phyloP scores from a whole-genome alignment of 257 asterid species.

The Knoxia roxburghii region DNA sequence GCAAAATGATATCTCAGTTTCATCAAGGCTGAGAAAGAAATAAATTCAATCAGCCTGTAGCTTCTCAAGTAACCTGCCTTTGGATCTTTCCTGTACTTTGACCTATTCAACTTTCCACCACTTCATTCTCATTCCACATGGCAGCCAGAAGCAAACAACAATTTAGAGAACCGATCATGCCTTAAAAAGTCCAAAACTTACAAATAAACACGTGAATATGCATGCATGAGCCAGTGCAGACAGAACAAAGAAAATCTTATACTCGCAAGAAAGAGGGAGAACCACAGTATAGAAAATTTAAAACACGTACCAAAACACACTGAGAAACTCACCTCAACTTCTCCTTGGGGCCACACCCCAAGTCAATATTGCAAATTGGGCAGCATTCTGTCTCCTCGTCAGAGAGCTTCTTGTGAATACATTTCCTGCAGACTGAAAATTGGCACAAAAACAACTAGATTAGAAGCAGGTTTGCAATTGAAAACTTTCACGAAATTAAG shows the following conservation, averaged over 20 bases:
- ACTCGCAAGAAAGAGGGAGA: slow-evolving; percentile 1
- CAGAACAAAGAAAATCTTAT: neutral
- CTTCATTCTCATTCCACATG: neutral
- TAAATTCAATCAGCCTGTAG: neutral
- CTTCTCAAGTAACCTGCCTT: neutral
- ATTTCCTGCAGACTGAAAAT: slow-evolving; percentile 79
- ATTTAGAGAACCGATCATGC: neutral
- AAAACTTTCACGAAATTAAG: neutral
- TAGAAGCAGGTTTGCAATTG: neutral
- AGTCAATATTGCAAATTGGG: slow-evolving; percentile 78
- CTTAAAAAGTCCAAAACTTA: neutral
- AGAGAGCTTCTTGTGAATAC: slow-evolving; percentile 75
- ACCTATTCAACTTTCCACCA: neutral
- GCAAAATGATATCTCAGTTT: neutral
- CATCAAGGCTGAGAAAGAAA: neutral
- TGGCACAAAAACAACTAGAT: slow-evolving; percentile 19
- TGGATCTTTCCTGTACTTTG: neutral
- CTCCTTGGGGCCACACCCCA: slow-evolving; percentile 87
- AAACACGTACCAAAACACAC: neutral
- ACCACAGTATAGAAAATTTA: slow-evolving; percentile 14
- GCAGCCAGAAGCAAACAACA: neutral
- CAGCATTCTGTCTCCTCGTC: slow-evolving; percentile 88
- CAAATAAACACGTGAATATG: neutral
- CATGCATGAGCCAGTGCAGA: neutral
- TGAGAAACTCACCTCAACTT: slow-evolving; percentile 58